phyloP scores from a whole-genome alignment of 768 basidiomycete species.

The Mycena chlorophos region DNA sequence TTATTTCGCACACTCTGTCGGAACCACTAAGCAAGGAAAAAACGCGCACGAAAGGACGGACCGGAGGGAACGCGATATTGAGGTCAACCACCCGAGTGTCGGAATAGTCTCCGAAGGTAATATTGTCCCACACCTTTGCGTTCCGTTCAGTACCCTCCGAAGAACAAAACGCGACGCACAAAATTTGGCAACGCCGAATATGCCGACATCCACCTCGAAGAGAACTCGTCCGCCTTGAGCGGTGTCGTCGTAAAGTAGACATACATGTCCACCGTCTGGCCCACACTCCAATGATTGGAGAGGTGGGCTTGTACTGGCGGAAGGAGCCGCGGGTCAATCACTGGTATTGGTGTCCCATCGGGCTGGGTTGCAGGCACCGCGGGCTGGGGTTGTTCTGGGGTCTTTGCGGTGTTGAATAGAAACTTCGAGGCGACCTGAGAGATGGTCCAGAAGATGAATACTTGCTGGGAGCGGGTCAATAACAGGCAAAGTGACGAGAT shows the following conservation, averaged over 20 bases:
- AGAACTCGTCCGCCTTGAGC: conserved; percentile 60
- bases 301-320: conserved; percentile 56
- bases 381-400: conserved; percentile 35
- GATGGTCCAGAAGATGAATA: conserved; percentile 63
- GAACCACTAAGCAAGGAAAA: not conserved
- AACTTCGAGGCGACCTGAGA: conserved; percentile 46
- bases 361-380: conserved; percentile 19
- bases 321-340: conserved; percentile 47
- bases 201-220: conserved; percentile 49
- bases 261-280: conserved; percentile 65
- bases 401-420: conserved; percentile 17
- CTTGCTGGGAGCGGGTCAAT: too few species aligned
- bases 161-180: too few species aligned
- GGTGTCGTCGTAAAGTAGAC: conserved; percentile 67
- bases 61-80: conserved; percentile 68
- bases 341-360: conserved; percentile 26
- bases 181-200: conserved; percentile 62
- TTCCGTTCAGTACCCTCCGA: too few species aligned
- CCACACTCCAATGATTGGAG: conserved; percentile 55
- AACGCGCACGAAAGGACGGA: conserved; percentile 31
- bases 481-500: too few species aligned
- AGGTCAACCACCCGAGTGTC: conserved; percentile 57
- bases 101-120: conserved; percentile 76
- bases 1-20: conserved; percentile 73
- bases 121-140: conserved; percentile 79